A percentile compares a stretch with the other conserved stretches of the same genome.
Conservation (phyloP, 2,329 filamentous ascomycete species). For the Claviceps monticola region DNA sequence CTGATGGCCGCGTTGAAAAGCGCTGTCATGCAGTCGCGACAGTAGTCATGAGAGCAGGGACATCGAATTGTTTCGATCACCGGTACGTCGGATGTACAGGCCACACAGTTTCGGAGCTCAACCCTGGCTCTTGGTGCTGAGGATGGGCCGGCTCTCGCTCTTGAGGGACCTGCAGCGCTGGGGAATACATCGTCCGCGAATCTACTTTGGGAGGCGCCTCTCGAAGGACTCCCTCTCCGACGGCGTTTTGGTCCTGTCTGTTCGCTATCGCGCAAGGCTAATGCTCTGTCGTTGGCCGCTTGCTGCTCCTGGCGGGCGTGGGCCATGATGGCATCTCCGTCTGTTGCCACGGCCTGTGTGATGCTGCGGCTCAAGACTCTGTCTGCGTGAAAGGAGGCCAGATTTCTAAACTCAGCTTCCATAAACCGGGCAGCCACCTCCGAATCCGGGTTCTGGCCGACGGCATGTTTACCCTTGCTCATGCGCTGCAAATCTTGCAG, state of each 20-base stretch:
- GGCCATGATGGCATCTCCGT: slow-evolving; percentile 6
- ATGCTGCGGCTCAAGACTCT: slow-evolving; percentile 9
- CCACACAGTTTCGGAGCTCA: neutral
- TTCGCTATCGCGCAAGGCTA: too few relatives aligned
- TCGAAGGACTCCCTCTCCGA: neutral
- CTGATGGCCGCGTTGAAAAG: slow-evolving; percentile 30
- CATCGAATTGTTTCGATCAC: neutral
- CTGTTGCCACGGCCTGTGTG: slow-evolving; percentile 6
- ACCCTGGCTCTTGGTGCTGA: too few relatives aligned
- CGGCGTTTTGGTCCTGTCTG: too few relatives aligned
- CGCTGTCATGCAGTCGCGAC: slow-evolving; percentile 28
- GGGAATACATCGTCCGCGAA: neutral
- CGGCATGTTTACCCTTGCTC: slow-evolving; percentile 7
- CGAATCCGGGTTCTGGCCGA: slow-evolving; percentile 1
- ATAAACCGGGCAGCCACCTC: slow-evolving; percentile 7
- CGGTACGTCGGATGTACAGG: neutral
- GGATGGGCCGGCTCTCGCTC: too few relatives aligned
- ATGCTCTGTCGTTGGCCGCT: neutral
- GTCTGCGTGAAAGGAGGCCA: slow-evolving; percentile 4
- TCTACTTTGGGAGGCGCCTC: neutral
- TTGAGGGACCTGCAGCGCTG: too few relatives aligned
- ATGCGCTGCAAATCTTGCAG: slow-evolving; percentile 7
- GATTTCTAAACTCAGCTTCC: slow-evolving; percentile 7
- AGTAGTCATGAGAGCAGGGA: slow-evolving; percentile 32
- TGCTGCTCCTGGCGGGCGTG: neutral